Conservation (phyloP, 805 yeast species). For the Saturnispora mendoncae region DNA sequence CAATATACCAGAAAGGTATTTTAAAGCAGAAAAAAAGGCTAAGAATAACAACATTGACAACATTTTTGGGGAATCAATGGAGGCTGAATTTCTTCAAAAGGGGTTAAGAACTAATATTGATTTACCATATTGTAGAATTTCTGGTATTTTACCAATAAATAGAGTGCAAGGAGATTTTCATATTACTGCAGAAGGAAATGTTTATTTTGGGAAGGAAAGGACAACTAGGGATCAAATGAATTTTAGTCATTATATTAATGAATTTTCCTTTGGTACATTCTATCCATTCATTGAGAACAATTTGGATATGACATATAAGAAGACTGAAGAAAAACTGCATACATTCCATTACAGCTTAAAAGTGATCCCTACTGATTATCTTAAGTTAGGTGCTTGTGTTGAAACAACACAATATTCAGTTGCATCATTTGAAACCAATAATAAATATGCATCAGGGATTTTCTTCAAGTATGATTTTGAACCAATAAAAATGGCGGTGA, state of each 20-base stretch:
- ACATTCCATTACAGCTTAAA: slow-evolving; percentile 58
- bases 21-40: slow-evolving; percentile 32
- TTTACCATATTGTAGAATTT: slow-evolving; percentile 78
- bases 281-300: slow-evolving; percentile 83
- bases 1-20: slow-evolving; percentile 40
- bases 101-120: slow-evolving; percentile 41
- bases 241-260: slow-evolving; percentile 77
- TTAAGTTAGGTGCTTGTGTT: slow-evolving; percentile 58
- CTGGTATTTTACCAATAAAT: slow-evolving; percentile 75
- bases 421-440: slow-evolving; percentile 32
- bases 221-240: slow-evolving; percentile 43
- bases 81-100: slow-evolving; percentile 48
- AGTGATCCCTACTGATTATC: slow-evolving; percentile 77
- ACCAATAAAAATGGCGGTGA: slow-evolving; percentile 62
- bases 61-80: slow-evolving; percentile 54
- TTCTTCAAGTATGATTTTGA: slow-evolving; percentile 83
- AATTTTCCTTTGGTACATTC: slow-evolving; percentile 84
- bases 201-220: slow-evolving; percentile 39
- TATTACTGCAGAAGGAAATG: slow-evolving; percentile 69
- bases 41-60: slow-evolving; percentile 50
- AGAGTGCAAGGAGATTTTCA: slow-evolving; percentile 81
- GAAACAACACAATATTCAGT: slow-evolving; percentile 84
- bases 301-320: slow-evolving; percentile 66
- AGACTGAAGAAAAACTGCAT: slow-evolving; percentile 40
- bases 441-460: slow-evolving; percentile 57